phyloP scores from a whole-genome alignment of 1,284 basidiomycete genomes.

The Tilletia horrida region DNA sequence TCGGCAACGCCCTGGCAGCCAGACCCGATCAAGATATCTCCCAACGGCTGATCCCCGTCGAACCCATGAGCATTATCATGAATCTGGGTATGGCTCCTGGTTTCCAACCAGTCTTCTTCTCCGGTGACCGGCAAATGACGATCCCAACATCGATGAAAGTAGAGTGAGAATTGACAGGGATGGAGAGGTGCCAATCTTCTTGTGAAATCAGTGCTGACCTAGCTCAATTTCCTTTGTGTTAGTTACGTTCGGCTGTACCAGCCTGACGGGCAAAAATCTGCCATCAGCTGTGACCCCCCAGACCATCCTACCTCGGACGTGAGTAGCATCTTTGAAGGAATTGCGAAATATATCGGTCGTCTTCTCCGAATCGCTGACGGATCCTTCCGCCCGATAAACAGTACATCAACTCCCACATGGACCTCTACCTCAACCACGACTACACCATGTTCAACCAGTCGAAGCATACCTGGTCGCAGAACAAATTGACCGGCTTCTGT shows the following conservation, averaged over 20 bases:
- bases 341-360: too few relatives aligned
- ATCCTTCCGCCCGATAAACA: neutral
- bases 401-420: constrained; percentile 47
- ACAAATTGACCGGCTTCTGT: constrained; percentile 35
- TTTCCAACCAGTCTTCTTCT: constrained; percentile 1
- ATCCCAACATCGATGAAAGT: constrained; percentile 35
- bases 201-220: too few relatives aligned
- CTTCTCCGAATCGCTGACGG: neutral
- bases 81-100: constrained; percentile 14
- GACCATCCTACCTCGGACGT: constrained; percentile 42
- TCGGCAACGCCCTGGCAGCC: constrained; percentile 20
- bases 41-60: constrained; percentile 5
- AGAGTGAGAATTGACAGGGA: too few relatives aligned
- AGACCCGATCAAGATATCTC: constrained; percentile 21
- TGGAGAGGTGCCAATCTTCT: too few relatives aligned
- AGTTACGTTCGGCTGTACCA: constrained; percentile 49
- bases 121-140: constrained; percentile 20
- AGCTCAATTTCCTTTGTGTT: too few relatives aligned
- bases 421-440: constrained; percentile 51
- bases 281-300: constrained; percentile 41
- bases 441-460: constrained; percentile 35
- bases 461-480: constrained; percentile 40
- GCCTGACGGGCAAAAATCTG: constrained; percentile 24
- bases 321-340: neutral
- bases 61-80: constrained; percentile 18